Evolutionary conservation across 495 filamentous ascomycete genomes (phyloP).

Genomic region (Evernia prunastri): DNA sequence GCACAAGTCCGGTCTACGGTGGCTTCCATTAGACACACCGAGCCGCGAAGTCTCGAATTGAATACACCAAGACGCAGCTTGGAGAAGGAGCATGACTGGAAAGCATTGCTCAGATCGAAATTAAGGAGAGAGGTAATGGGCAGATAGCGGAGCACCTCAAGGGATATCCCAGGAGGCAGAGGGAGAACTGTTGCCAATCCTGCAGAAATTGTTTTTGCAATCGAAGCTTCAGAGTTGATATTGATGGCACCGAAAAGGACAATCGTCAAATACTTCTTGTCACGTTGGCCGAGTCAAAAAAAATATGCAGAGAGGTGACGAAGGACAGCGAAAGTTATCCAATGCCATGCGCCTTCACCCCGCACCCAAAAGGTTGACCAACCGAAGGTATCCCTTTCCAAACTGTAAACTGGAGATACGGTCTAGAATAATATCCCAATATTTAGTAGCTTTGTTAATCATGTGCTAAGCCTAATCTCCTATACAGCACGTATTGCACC

Average conservation of each 20-base stretch:
- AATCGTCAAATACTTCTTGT: background rate
- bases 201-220: background rate
- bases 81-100: slow-evolving; percentile 30
- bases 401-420: no score
- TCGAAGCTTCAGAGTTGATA: background rate
- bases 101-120: slow-evolving; percentile 33
- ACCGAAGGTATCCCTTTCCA: no score
- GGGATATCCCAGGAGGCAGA: slow-evolving; percentile 34
- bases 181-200: background rate
- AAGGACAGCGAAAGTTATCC: background rate
- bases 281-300: background rate
- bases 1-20: slow-evolving; percentile 3
- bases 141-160: slow-evolving; percentile 35
- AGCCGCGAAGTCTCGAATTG: slow-evolving; percentile 32
- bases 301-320: background rate
- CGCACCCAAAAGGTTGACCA: background rate
- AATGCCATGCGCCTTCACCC: background rate
- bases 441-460: no score
- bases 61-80: slow-evolving; percentile 33
- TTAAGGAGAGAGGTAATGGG: slow-evolving; percentile 31
- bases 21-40: slow-evolving; percentile 33
- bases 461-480: no score
- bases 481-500: no score
- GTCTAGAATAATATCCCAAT: background rate
- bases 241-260: background rate